Evolutionary conservation across 139 green algal species (phyloP).

Genomic region (Spirogloea muscicola): DNA sequence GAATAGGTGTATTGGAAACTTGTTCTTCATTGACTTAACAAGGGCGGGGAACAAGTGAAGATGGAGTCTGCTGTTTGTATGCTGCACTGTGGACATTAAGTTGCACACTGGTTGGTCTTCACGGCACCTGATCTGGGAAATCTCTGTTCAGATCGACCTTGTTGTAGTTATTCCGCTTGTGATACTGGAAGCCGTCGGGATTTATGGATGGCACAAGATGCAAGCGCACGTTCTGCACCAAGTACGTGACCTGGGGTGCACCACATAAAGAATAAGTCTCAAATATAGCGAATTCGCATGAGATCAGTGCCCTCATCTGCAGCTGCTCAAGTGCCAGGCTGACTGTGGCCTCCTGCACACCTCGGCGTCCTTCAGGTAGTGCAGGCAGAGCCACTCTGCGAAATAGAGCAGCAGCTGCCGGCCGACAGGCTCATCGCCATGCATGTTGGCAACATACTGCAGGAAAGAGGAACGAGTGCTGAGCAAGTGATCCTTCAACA

Average conservation of each 20-base stretch:
- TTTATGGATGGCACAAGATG: constrained; percentile 77
- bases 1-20: neutral
- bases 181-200: constrained; percentile 78
- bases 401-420: constrained; percentile 68
- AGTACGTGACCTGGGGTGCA: constrained; percentile 18
- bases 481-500: neutral
- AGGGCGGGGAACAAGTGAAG: neutral
- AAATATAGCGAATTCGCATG: neutral
- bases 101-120: neutral
- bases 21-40: neutral
- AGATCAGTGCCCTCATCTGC: neutral
- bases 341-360: constrained; percentile 17
- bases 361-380: constrained; percentile 49
- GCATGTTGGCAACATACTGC: constrained; percentile 59
- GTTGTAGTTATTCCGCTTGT: constrained; percentile 40
- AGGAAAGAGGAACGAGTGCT: neutral
- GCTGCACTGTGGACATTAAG: neutral
- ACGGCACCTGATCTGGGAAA: constrained; percentile 75
- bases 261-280: neutral
- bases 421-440: constrained; percentile 82
- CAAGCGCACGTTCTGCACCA: constrained; percentile 65
- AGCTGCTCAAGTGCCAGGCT: neutral
- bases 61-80: neutral
- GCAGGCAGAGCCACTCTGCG: constrained; percentile 74
- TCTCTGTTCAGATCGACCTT: constrained; percentile 82